phyloP scores from a whole-genome alignment of 257 asterid species.

The Gentiana straminea region DNA sequence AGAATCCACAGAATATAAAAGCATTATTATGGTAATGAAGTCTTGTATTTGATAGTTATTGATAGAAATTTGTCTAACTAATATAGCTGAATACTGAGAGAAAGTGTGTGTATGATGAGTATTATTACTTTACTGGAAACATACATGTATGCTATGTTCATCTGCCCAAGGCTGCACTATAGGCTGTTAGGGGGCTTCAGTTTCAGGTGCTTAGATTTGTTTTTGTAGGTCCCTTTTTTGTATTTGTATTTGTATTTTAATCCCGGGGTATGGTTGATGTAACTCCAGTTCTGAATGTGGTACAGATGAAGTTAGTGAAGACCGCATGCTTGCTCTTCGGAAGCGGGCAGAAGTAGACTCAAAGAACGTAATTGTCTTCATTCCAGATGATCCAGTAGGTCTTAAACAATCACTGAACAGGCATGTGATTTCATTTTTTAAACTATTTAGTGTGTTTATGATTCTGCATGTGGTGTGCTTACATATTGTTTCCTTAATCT shows the following conservation, averaged over 20 bases:
- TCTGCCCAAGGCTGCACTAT: too few relatives aligned
- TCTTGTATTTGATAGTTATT: neutral
- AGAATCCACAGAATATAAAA: neutral
- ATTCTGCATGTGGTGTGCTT: conserved; percentile 6
- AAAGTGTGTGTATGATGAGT: too few relatives aligned
- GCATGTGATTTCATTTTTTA: conserved; percentile 29
- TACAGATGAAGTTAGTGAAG: conserved; percentile 87
- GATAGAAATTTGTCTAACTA: neutral
- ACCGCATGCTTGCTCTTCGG: conserved; percentile 78
- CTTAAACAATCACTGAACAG: conserved; percentile 75
- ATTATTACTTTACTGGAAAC: too few relatives aligned
- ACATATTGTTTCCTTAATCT: conserved; percentile 6
- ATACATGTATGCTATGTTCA: too few relatives aligned
- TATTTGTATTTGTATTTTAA: too few relatives aligned
- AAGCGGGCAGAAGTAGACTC: conserved; percentile 92
- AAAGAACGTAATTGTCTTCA: conserved; percentile 53
- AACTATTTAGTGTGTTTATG: conserved; percentile 3
- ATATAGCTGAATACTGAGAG: too few relatives aligned
- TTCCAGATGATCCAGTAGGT: conserved; percentile 48
- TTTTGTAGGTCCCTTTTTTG: neutral
- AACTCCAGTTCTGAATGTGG: neutral
- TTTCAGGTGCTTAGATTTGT: too few relatives aligned
- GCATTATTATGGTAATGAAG: neutral
- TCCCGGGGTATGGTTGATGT: neutral
- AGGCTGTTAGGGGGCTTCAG: too few relatives aligned